Evolutionary conservation across 2,329 filamentous ascomycete species (phyloP), one percentile per base, ranked within the genome.

Genomic region (Chaetothyriales sp.): DNA sequence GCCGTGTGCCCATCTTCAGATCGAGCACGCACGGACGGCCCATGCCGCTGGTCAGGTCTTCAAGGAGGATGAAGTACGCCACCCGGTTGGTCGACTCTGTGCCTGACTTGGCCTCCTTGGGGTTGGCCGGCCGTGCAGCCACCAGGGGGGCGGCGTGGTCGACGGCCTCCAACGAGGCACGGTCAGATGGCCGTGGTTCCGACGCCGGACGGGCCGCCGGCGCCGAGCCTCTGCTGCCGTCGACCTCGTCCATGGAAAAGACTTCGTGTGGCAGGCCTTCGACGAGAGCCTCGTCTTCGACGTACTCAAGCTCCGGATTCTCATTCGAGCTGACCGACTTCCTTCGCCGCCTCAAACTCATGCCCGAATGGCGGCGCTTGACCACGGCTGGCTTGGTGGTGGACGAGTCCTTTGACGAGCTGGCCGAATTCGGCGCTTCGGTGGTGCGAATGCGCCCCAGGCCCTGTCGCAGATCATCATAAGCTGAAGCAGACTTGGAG

Each of bases 41-140:
- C 92, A 98, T 97, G 33, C 90, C 90, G 1, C 90, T 86, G 1
- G 92, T 98, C 47, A 98, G 77, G 65, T 98, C 92, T 68, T 98
- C 92, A 8, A 98, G 73, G 0, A 98, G 75, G 13, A 98, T 73
- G 65, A 98, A 98, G 65, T 90, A 94, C 62, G 95, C 87, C 4
- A 94, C 86, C 29, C 90, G 82, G 50, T 73, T 69, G 48, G 72
- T 70, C 19, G 66, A 63, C 22, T 40, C 55, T 18, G 20, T 47
- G 19, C 78, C 76, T 9, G 75, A 77, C 62, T 86, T 82, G 1
- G 84, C 85, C 64, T 88, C 83, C 66, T 88, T 88, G 1, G 85
- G 85, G 61, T 89, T 89, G 57, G 82, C 71, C 0, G 85, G 85
- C 13, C 33, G 33, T 40, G 33, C 15, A 15, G 13, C 33, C 8